Base-by-base conservation (phyloP, 2,329 filamentous ascomycete species). In the Ophiostoma triangulosporum region DNA sequence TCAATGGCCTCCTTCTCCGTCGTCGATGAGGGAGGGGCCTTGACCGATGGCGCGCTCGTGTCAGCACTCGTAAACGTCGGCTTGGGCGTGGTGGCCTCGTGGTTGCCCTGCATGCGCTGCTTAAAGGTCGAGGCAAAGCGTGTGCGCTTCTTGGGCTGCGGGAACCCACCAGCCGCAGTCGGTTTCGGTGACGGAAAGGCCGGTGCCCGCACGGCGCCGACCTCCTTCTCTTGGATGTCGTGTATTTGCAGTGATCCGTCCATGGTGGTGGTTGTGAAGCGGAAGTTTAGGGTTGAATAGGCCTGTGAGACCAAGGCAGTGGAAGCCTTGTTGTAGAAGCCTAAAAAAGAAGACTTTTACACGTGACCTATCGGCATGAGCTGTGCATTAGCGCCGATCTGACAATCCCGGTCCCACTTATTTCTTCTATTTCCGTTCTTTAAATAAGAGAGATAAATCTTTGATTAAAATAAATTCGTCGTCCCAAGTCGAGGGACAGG, bases 131-230 rank as follows among this genome's bases (percentile, higher is more conserved):
- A 95, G 7, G 52, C 54, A 27, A 78, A 69, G 54, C 78, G 77
- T 54, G 73, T 75, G 59, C 90, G 81, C 65, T 86, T 88, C 66
- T 86, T 93, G 66, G 89, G 90, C 55, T 83, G 80, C n/a, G 93
- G 93, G 61, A 97, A 97, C 1, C 93, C 93, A 14, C 46, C 46
- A 22, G 46, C 29, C 17, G 46, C 46, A 20, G 73, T 70, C 9
- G 71, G 68, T 51, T 78, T 78, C 38, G 78, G 70, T 48, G 75
- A 74, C 14, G 84, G 82, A 9, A 81, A 78, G 36, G 74, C 73
- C 8, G 84, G 82, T 4, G 85, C 75, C 58, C 79, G 82, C 22
- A 80, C 73, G 24, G 73, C 68, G 14, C 72, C 67, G 26, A 78
- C 68, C 45, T 80, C 76, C 57, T 86, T 84, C 70, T 97, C 91